Evolutionary conservation across 1,139 yeast species (phyloP), one percentile per base, ranked within the genome.

Genomic region (Spathaspora sp.): DNA sequence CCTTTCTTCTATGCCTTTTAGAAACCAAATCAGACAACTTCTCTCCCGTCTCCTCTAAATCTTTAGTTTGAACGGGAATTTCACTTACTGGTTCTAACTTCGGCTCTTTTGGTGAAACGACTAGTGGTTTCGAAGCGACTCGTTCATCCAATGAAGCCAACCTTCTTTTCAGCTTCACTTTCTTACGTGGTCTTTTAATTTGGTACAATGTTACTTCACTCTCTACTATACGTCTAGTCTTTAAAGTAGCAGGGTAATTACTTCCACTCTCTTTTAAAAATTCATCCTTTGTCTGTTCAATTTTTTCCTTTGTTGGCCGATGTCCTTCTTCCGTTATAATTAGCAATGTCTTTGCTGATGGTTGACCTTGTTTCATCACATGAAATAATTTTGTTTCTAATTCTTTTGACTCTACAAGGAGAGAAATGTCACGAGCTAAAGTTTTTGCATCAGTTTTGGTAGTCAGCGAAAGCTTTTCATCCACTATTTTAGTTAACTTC

Each of bases 391-490:
- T 61, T 7, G 64, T 58, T 43, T 68, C 71, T 16, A 74, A 43
- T 3, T 57, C 59, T 1, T 61, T 59, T 43, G 50, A 51, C 7
- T 55, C 51, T 2, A 63, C 61, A 18, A 69, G 52, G 11, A 54
- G 46, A 2, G 65, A 57, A 1, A 77, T 68, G 55, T 80, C 84
- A 42, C 80, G 65, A 1, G 69, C 67, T 7, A 79, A 47, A 0
- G 85, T 80, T 47, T 73, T 74, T 46, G 67, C 64, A 55, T 80
- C 85, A 2, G 81, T 73, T 0, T 55, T 47, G 10, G 80, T 74
- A 2, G 63, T 56, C 20, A 59, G 61, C 2, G 68, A 68, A 42
- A 79, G 55, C 13, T 56, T 48, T 39, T 60, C 57, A 43, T 79
- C 80, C 15, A 80, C 51, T 9, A 51, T 46, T 17, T 74, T 61